These are phyloP conservation scores for Phytophthora melonis DNA, from an alignment of 352 stramenopile genomes.

Conservation along the genomic window DNA sequence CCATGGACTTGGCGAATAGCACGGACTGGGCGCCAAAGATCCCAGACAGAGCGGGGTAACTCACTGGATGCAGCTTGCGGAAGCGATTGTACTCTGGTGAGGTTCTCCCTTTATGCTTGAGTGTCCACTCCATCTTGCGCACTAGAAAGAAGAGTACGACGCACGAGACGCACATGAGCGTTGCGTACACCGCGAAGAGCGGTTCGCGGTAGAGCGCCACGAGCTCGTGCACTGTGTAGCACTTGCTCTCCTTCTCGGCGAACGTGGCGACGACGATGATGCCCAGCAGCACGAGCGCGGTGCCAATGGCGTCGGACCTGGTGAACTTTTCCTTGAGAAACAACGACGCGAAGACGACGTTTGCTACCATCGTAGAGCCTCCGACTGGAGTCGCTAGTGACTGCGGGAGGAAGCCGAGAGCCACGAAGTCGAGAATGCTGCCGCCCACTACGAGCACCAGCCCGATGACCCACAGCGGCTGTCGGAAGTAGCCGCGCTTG, in stretches of 20 bases:
- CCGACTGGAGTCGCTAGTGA: constrained; percentile 82
- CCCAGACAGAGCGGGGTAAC: constrained; percentile 75
- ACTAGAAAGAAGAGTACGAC: constrained; percentile 45
- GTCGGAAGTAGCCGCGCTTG: constrained; percentile 80
- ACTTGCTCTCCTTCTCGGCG: constrained; percentile 75
- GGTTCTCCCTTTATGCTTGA: constrained; percentile 47
- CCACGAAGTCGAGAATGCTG: constrained; percentile 79
- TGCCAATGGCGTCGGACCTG: constrained; percentile 71
- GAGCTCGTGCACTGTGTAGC: constrained; percentile 83
- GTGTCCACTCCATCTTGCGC: constrained; percentile 56
- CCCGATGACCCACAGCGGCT: constrained; percentile 86
- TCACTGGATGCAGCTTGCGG: constrained; percentile 66
- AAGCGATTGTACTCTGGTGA: constrained; percentile 69
- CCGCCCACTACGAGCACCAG: constrained; percentile 76
- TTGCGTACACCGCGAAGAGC: constrained; percentile 73
- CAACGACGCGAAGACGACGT: constrained; percentile 83
- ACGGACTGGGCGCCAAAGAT: constrained; percentile 85
- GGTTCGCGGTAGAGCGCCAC: constrained; percentile 69
- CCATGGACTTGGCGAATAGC: constrained; percentile 85
- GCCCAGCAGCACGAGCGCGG: constrained; percentile 67
- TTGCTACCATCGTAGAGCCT: constrained; percentile 85
- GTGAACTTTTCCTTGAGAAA: constrained; percentile 84
- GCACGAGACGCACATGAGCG: constrained; percentile 57
- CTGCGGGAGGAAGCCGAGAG: constrained; percentile 83
- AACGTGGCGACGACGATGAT: constrained; percentile 87